These are phyloP conservation scores for Gastroboletus turbinatus DNA, from an alignment of 1,284 basidiomycete genomes.

Conservation along the genomic window DNA sequence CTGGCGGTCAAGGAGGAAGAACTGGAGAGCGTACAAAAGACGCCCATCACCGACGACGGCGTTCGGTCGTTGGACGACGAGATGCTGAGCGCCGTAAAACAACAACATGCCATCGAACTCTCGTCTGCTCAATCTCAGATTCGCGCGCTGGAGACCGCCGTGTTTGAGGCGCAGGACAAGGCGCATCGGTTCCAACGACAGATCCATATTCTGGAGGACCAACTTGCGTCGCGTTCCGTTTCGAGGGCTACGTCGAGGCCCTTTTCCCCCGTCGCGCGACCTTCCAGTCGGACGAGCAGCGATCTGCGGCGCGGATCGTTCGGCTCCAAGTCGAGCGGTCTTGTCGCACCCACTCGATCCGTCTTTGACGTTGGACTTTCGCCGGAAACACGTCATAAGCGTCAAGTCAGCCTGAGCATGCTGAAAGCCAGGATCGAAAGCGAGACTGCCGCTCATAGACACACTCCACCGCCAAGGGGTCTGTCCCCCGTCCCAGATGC, in stretches of 20 bases:
- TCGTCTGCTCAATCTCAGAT: conserved; percentile 77
- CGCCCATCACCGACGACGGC: conserved; percentile 29
- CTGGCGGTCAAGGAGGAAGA: conserved; percentile 62
- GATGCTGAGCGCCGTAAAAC: conserved; percentile 62
- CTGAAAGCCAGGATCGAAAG: conserved; percentile 87
- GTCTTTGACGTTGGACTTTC: conserved; percentile 68
- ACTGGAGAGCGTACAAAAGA: conserved; percentile 44
- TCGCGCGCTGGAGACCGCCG: conserved; percentile 66
- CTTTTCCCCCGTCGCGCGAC: conserved; percentile 45
- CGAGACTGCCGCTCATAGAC: conserved; percentile 48
- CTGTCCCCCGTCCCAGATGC: conserved; percentile 49
- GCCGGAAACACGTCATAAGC: conserved; percentile 78
- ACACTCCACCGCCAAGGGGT: conserved; percentile 45
- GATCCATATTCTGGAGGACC: conserved; percentile 59
- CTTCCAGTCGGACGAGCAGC: conserved; percentile 50
- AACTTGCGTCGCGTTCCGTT: conserved; percentile 47
- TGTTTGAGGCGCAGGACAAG: conserved; percentile 71
- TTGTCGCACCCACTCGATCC: conserved; percentile 45
- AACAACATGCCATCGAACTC: conserved; percentile 76
- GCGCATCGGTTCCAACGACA: conserved; percentile 74
- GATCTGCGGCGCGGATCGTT: conserved; percentile 52
- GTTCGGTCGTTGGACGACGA: conserved; percentile 62
- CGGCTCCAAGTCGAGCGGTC: conserved; percentile 40
- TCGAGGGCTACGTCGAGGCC: conserved; percentile 40
- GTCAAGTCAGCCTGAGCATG: conserved; percentile 82